A percentile compares a stretch with the other conserved stretches of the same genome.
Evolutionary conservation across 345 rosid genomes (phyloP).

Genomic region (Conringia planisiliqua): DNA sequence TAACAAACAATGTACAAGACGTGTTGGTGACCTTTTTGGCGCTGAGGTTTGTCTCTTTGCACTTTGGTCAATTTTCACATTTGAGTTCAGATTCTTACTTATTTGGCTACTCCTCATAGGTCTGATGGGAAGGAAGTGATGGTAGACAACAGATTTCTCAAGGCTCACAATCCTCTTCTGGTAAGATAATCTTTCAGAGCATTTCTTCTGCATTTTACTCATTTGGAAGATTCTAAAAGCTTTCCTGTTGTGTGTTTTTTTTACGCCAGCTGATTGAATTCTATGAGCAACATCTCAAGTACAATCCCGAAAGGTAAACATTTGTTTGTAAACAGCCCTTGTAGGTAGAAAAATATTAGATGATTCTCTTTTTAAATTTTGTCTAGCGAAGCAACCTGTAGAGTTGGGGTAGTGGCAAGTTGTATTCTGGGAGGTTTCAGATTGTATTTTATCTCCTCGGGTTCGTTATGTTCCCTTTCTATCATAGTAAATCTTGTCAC

Average conservation of each 20-base stretch:
- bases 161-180: slow-evolving; percentile 81
- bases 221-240: slow-evolving; percentile 4
- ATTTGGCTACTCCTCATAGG: slow-evolving; percentile 38
- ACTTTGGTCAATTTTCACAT: background rate
- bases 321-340: slow-evolving; percentile 34
- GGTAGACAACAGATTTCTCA: slow-evolving; percentile 83
- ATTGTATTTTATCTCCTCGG: slow-evolving; percentile 14
- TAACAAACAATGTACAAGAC: slow-evolving; percentile 54
- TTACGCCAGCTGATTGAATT: slow-evolving; percentile 69
- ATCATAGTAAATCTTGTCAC: slow-evolving; percentile 26
- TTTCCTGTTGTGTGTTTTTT: background rate
- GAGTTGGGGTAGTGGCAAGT: slow-evolving; percentile 26
- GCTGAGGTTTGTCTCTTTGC: slow-evolving; percentile 56
- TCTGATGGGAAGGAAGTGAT: slow-evolving; percentile 86
- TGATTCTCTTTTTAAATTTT: background rate
- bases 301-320: slow-evolving; percentile 35
- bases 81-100: background rate
- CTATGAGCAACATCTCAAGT: slow-evolving; percentile 92
- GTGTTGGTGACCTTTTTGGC: slow-evolving; percentile 74
- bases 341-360: slow-evolving; percentile 30
- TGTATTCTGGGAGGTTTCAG: background rate
- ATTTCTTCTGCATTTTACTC: slow-evolving; percentile 8
- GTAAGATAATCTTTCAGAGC: slow-evolving; percentile 38
- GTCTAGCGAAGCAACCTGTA: slow-evolving; percentile 21
- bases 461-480: slow-evolving; percentile 14